These are phyloP conservation scores for Boletus sensibilis DNA, from an alignment of 768 basidiomycete genomes.

Conservation along the genomic window DNA sequence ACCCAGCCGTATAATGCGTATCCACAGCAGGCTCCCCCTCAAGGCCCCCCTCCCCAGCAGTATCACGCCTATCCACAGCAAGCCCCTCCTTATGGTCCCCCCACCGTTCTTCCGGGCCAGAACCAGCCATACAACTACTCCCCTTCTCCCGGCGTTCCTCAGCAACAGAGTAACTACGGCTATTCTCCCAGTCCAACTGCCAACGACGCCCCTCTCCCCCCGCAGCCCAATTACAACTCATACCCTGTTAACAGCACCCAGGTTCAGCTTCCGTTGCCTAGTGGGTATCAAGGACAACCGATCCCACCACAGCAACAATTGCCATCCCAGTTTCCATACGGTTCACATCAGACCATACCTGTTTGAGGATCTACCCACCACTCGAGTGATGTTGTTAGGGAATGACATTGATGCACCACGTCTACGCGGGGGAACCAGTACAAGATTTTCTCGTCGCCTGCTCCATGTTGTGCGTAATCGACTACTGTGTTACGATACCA, in stretches of 20 bases:
- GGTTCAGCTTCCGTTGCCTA: conserved; percentile 2
- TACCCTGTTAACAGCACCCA: conserved; percentile 16
- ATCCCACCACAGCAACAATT: not conserved
- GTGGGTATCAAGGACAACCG: conserved; percentile 12
- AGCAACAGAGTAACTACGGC: conserved; percentile 3
- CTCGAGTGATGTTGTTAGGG: not conserved
- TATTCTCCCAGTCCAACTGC: conserved; percentile 9
- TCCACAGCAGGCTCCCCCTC: conserved; percentile 2
- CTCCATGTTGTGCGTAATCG: not conserved
- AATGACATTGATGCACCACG: not conserved
- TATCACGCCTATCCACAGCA: not conserved
- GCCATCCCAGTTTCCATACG: not conserved
- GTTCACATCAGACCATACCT: not conserved
- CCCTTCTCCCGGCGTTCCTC: not conserved
- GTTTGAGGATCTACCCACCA: conserved; percentile 1
- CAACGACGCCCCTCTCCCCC: conserved; percentile 3
- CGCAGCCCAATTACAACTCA: conserved; percentile 17
- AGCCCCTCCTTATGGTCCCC: not conserved
- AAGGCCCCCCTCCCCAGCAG: not conserved
- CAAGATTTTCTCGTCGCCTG: not conserved
- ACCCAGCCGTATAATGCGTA: conserved; percentile 2
- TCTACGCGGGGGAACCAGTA: not conserved
- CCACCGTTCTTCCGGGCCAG: not conserved
- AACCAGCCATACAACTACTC: conserved; percentile 7
- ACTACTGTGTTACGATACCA: not conserved